These are phyloP conservation scores for Candida awuae DNA, from an alignment of 805 yeast species.

Conservation along the genomic window DNA sequence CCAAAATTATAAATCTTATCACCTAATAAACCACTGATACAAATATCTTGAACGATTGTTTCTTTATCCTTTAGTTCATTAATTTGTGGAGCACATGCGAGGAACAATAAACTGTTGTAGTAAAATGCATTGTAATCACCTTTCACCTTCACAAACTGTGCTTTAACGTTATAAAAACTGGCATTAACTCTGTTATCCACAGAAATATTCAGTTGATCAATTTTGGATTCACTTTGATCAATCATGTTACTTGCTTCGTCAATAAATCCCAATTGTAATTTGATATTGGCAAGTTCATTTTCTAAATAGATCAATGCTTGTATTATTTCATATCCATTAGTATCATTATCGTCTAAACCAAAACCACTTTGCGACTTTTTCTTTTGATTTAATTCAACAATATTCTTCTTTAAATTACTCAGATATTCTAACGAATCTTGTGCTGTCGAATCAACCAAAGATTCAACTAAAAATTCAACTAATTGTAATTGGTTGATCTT, in stretches of 20 bases:
- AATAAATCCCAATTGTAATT: slow-evolving; percentile 44
- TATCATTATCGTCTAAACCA: slow-evolving; percentile 20
- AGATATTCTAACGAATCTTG: slow-evolving; percentile 47
- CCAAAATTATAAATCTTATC: slow-evolving; percentile 93
- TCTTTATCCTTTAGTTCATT: slow-evolving; percentile 33
- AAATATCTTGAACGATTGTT: slow-evolving; percentile 58
- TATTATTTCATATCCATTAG: slow-evolving; percentile 26
- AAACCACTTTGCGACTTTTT: slow-evolving; percentile 7
- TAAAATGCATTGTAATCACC: slow-evolving; percentile 78
- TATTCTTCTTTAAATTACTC: slow-evolving; percentile 34
- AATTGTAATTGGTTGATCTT: slow-evolving; percentile 74
- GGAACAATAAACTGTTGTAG: slow-evolving; percentile 68
- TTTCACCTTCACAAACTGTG: slow-evolving; percentile 65
- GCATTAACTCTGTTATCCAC: slow-evolving; percentile 64
- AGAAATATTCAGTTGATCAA: slow-evolving; percentile 46
- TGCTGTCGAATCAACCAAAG: slow-evolving; percentile 36
- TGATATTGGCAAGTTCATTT: slow-evolving; percentile 68
- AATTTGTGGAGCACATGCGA: slow-evolving; percentile 59
- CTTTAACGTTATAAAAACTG: slow-evolving; percentile 71
- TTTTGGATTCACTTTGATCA: slow-evolving; percentile 48
- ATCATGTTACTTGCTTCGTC: slow-evolving; percentile 60
- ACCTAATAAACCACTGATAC: slow-evolving; percentile 82
- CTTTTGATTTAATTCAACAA: slow-evolving; percentile 34
- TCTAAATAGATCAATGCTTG: slow-evolving; percentile 53
- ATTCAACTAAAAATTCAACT: slow-evolving; percentile 60